These are phyloP conservation scores for Leccinum angustisporum DNA, from an alignment of 1,284 basidiomycete genomes.

Conservation along the genomic window DNA sequence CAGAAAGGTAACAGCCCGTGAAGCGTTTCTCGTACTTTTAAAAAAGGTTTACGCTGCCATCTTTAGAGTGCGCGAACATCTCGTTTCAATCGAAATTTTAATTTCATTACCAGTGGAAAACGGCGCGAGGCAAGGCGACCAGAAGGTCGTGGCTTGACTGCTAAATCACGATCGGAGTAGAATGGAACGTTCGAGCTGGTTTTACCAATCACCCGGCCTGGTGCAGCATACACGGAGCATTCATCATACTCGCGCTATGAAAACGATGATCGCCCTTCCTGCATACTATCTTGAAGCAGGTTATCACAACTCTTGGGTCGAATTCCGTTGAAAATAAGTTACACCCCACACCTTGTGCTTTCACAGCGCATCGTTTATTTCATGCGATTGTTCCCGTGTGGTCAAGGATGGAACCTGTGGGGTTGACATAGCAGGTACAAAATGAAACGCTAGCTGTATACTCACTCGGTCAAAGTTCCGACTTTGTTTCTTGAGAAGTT, in stretches of 20 bases:
- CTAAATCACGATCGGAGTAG: constrained; percentile 1
- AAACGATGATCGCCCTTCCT: background rate
- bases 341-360: background rate
- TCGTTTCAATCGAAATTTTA: background rate
- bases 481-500: background rate
- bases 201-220: background rate
- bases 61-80: background rate
- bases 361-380: background rate
- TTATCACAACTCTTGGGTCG: background rate
- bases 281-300: background rate
- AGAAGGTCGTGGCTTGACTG: background rate
- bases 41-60: background rate
- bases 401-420: background rate
- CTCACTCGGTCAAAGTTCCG: background rate
- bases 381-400: background rate
- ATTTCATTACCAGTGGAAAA: background rate
- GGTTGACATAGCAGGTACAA: background rate
- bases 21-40: background rate
- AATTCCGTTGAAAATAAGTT: background rate
- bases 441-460: background rate
- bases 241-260: background rate
- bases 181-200: constrained; percentile 2
- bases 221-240: background rate
- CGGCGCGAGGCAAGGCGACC: background rate
- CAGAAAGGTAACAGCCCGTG: constrained; percentile 1